Evolutionary conservation across 2,329 filamentous ascomycete genomes (phyloP).

Genomic region (Colletotrichum agaves): DNA sequence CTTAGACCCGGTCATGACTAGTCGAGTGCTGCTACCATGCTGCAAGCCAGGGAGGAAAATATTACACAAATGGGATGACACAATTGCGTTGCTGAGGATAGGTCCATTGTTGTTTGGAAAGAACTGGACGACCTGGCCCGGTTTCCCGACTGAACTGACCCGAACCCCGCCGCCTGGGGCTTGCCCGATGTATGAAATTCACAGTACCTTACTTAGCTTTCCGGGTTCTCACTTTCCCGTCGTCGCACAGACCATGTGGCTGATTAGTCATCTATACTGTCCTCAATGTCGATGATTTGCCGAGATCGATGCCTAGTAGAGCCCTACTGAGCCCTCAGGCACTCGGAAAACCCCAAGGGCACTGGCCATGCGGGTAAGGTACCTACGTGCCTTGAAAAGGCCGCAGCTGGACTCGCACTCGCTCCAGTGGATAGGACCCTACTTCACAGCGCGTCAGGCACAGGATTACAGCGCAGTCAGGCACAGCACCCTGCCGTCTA

Average conservation of each 20-base stretch:
- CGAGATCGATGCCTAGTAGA: conserved; percentile 4
- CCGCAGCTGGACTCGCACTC: conserved; percentile 8
- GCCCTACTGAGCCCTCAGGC: conserved; percentile 1
- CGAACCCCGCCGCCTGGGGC: not conserved
- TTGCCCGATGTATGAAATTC: conserved; percentile 20
- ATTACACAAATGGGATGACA: conserved; percentile 22
- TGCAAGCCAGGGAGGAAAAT: conserved; percentile 1
- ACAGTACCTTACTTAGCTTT: conserved; percentile 16
- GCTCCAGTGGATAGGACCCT: not conserved
- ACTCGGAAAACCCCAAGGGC: not conserved
- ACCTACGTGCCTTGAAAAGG: not conserved
- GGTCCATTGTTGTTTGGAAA: not conserved
- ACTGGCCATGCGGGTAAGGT: not conserved
- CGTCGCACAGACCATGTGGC: not conserved
- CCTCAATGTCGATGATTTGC: too few species aligned
- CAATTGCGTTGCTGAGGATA: not conserved
- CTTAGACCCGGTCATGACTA: not conserved
- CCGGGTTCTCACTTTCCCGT: conserved; percentile 33
- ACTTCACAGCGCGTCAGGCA: not conserved
- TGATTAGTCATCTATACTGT: conserved; percentile 7
- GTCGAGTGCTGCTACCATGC: not conserved
- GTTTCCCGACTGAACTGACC: not conserved
- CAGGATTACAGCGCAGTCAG: not conserved
- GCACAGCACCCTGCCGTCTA: not conserved
- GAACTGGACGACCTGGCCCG: conserved; percentile 7